phyloP scores from a whole-genome alignment of 2,329 filamentous ascomycete species.

The Fusarium decemcellulare region DNA sequence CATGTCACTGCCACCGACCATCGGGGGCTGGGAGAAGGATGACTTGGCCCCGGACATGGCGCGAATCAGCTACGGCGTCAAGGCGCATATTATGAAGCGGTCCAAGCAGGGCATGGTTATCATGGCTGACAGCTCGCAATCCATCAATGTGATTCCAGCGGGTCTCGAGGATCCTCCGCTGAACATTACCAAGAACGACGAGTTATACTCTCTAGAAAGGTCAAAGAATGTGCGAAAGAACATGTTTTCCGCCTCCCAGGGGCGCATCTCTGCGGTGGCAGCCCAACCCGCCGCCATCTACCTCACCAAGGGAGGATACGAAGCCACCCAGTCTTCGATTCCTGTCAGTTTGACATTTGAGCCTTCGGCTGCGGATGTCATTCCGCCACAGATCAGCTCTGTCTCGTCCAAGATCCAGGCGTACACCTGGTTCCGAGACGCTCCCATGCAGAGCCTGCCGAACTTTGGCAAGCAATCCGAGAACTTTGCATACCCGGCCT shows the following conservation, averaged over 20 bases:
- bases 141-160: constrained; percentile 40
- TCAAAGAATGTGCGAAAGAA: constrained; percentile 41
- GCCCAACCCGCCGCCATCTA: constrained; percentile 37
- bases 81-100: constrained; percentile 19
- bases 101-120: constrained; percentile 15
- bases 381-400: constrained; percentile 31
- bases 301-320: constrained; percentile 32
- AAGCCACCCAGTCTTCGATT: constrained; percentile 25
- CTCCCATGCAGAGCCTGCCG: constrained; percentile 31
- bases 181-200: constrained; percentile 35
- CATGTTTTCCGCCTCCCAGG: constrained; percentile 35
- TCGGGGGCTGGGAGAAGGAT: constrained; percentile 41
- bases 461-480: constrained; percentile 27
- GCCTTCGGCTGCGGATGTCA: constrained; percentile 20
- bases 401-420: constrained; percentile 27
- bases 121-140: constrained; percentile 21
- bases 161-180: constrained; percentile 40
- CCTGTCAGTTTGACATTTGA: constrained; percentile 36
- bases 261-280: constrained; percentile 35
- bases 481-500: constrained; percentile 35
- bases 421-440: constrained; percentile 43
- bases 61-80: constrained; percentile 35
- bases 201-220: constrained; percentile 30
- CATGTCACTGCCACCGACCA: constrained; percentile 34
- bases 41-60: constrained; percentile 38